Base-by-base conservation (phyloP, 495 filamentous ascomycete genomes). In the Penicillium tannophilum region DNA sequence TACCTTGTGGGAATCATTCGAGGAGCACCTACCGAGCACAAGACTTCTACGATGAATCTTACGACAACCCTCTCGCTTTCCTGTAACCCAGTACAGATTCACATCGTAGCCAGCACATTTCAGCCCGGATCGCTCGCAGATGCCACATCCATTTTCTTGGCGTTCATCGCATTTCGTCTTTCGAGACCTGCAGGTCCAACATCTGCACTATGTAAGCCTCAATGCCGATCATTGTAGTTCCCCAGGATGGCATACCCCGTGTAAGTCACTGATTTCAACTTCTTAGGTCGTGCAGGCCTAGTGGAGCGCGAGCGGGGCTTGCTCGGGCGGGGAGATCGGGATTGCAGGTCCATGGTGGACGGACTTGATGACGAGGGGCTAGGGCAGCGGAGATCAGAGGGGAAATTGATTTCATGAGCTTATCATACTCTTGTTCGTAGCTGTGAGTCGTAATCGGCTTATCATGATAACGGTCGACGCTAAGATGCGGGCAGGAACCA, bases 121-220 rank as follows among this genome's bases (percentile, higher is more conserved):
- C 9, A 60, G 14, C 4, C 43, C 31, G 4, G 44, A 23, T 41
- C 41, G 52, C 52, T 55, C 42, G 14, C 57, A 60, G n/a, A 50
- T 31, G 8, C 33, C 44, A 54, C 57, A 60, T 11, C 57, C 52
- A 30, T 50, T 60, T 12, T 54, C 1, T 33, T 48, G 43, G 6
- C 57, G 42, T 51, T 60, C 57, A 17, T 60, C 57, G n/a, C 57
- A 60, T 49, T 60, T 60, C 42, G 48, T 44, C 45, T 60, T 60
- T 4, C 57, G 57, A 11, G 42, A 48, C 26, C 57, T 54, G 44
- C 57, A 60, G 12, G 57, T 60, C 57, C 57, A 60, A 17, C 57
- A 60, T 11, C 57, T 60, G 23, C n/a, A 35, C 16, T 41, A 6
- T n/a, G 16, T 41, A 41, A 41, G 39, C 39, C 1, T 6, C 12